A percentile compares a stretch with the other conserved stretches of the same genome.
Conservation (phyloP, 2,329 filamentous ascomycete species). For the Cyphellophora europaea region DNA sequence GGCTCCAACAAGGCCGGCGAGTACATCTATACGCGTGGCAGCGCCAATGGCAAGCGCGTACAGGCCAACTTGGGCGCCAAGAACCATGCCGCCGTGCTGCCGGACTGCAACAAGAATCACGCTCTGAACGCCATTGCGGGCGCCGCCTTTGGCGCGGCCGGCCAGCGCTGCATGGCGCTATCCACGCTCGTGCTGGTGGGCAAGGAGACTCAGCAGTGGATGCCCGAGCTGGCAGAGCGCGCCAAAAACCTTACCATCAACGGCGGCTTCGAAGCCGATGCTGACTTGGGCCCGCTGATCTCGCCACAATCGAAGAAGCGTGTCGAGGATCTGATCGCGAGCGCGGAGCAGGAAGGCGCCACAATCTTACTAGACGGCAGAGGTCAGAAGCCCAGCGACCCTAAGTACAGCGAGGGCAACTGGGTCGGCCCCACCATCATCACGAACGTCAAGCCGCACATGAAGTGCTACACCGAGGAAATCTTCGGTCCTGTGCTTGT, state of each 20-base stretch:
- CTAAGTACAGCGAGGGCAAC: slow-evolving; percentile 58
- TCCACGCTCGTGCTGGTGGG: slow-evolving; percentile 57
- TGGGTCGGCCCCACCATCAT: slow-evolving; percentile 58
- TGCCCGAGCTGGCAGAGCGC: slow-evolving; percentile 52
- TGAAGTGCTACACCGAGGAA: slow-evolving; percentile 58
- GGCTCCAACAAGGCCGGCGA: slow-evolving; percentile 60
- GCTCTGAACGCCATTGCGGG: slow-evolving; percentile 57
- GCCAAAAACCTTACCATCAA: slow-evolving; percentile 52
- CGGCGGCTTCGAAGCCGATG: slow-evolving; percentile 53
- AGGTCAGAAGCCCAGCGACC: slow-evolving; percentile 44
- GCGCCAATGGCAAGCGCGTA: slow-evolving; percentile 61
- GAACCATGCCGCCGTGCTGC: slow-evolving; percentile 59
- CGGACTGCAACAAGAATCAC: slow-evolving; percentile 62
- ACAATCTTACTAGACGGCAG: slow-evolving; percentile 55
- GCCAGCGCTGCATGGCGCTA: slow-evolving; percentile 61
- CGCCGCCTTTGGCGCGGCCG: slow-evolving; percentile 59
- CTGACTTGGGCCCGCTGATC: slow-evolving; percentile 57
- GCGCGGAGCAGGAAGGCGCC: slow-evolving; percentile 54
- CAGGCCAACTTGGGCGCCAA: slow-evolving; percentile 62
- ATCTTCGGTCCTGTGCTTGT: slow-evolving; percentile 60
- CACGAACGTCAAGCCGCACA: slow-evolving; percentile 54
- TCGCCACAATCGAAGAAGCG: slow-evolving; percentile 54
- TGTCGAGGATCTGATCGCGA: slow-evolving; percentile 52
- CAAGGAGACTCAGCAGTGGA: slow-evolving; percentile 57
- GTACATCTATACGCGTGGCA: slow-evolving; percentile 58